Base-by-base conservation (phyloP, 192 early-diverging fungal genomes). In the Oehlia diaphana region DNA sequence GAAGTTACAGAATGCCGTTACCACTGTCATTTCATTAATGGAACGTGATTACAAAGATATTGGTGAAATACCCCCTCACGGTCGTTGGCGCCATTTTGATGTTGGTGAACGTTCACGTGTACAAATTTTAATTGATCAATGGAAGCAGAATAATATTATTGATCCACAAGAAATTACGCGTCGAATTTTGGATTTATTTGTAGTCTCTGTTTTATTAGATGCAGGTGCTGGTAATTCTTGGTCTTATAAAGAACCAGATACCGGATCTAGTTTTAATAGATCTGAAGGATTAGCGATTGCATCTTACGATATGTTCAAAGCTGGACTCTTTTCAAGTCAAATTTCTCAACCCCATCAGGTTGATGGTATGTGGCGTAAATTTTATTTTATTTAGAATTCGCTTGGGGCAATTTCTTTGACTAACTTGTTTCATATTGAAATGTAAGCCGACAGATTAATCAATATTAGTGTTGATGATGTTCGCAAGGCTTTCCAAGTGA, bases 211-310 rank as follows among this genome's bases (percentile, higher is more conserved):
- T 6, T 88, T 98, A 10, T 85, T 98, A 3, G 97, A 98, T 80
- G 97, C 97, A 4, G 97, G 97, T 0, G 97, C 97, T 0, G 97
- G 97, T 4, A 89, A 88, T 78, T 53, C 82, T 14, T 98, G 96
- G 96, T 87, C 80, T 42, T 98, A 92, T 82, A 81, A 83, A n/a
- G 90, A 93, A 61, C 53, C 65, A 8, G 81, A 82, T 19, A 68
- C 88, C 2, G 85, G 91, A 2, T 35, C 68, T 1, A 81, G 84
- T 4, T 88, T 91, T 76, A 82, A 85, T 33, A 86, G 97, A 31
- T 94, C 94, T 0, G 97, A 98, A 79, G 97, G 96, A 0, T 81
- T 98, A 63, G 97, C 92, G 0, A 82, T 98, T 68, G 97, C 96
- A 0, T 92, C 93, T 3, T 83, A 94, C 61, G 88, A 94, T 73